phyloP scores from a whole-genome alignment of 2,329 filamentous ascomycete genomes.

The Aspergillus sp. region DNA sequence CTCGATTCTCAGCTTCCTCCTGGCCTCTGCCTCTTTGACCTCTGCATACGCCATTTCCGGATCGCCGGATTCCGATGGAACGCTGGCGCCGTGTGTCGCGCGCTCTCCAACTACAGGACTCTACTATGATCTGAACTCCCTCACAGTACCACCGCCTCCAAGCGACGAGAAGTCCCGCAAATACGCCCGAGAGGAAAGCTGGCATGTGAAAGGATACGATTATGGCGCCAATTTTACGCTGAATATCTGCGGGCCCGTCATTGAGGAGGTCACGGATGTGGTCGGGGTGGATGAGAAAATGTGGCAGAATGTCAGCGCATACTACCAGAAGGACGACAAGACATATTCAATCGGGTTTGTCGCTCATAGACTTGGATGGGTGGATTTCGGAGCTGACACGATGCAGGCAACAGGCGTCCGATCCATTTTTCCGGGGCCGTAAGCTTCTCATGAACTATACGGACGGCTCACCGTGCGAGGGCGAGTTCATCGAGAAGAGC shows the following conservation, averaged over 20 bases:
- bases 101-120: constrained; percentile 60
- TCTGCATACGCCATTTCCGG: constrained; percentile 37
- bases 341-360: constrained; percentile 49
- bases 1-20: constrained; percentile 30
- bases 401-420: constrained; percentile 42
- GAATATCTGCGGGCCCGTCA: constrained; percentile 52
- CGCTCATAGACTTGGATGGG: neutral
- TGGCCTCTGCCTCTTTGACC: constrained; percentile 34
- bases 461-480: constrained; percentile 69
- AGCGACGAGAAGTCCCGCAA: constrained; percentile 39
- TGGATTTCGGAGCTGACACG: neutral
- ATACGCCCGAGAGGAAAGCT: constrained; percentile 45
- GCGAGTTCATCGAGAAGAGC: constrained; percentile 27
- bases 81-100: constrained; percentile 60
- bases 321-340: constrained; percentile 45
- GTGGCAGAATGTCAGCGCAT: constrained; percentile 52
- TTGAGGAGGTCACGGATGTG: constrained; percentile 48
- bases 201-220: constrained; percentile 51
- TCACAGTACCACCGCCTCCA: constrained; percentile 53
- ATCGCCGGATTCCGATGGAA: constrained; percentile 41
- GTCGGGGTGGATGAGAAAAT: constrained; percentile 42
- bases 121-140: constrained; percentile 63
- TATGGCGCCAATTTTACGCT: constrained; percentile 53
- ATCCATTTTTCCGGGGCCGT: constrained; percentile 50
- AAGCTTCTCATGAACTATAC: constrained; percentile 75